Evolutionary conservation across 305 asterid species (phyloP).

Genomic region (Ilex paraguariensis): DNA sequence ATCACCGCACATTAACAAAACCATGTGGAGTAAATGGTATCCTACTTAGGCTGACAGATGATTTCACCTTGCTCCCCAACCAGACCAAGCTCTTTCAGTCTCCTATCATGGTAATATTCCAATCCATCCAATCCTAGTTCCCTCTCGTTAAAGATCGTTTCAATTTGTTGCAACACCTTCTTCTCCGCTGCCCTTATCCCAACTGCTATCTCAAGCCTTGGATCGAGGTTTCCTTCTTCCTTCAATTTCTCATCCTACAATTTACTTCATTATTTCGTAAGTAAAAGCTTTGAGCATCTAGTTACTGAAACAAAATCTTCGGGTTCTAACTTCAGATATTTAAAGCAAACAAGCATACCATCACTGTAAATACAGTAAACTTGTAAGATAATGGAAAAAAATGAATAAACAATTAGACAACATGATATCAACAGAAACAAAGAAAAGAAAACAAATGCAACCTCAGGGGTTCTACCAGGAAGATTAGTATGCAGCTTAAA

Average conservation of each 20-base stretch:
- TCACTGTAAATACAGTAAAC: no score
- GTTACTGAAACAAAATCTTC: no score
- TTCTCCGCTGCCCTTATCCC: constrained; percentile 82
- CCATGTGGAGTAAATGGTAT: background rate
- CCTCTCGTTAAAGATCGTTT: constrained; percentile 53
- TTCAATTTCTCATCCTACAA: constrained; percentile 78
- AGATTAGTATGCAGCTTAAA: no score
- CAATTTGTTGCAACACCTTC: constrained; percentile 72
- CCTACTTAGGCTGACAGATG: constrained; percentile 16
- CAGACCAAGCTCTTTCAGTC: constrained; percentile 87
- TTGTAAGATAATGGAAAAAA: no score
- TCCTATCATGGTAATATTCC: constrained; percentile 89
- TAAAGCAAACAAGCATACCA: no score
- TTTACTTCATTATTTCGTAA: background rate
- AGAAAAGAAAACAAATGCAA: no score
- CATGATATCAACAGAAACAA: no score
- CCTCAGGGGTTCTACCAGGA: no score
- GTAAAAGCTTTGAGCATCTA: no score
- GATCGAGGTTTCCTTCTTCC: constrained; percentile 51
- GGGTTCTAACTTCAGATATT: no score
- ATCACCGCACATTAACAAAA: background rate
- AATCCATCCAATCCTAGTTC: constrained; percentile 67
- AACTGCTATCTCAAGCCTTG: constrained; percentile 68
- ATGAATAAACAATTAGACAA: no score
- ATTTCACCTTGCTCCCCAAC: constrained; percentile 96